These are phyloP conservation scores for Debaryomyces singareniensis DNA, from an alignment of 1,139 yeast genomes.

Conservation along the genomic window DNA sequence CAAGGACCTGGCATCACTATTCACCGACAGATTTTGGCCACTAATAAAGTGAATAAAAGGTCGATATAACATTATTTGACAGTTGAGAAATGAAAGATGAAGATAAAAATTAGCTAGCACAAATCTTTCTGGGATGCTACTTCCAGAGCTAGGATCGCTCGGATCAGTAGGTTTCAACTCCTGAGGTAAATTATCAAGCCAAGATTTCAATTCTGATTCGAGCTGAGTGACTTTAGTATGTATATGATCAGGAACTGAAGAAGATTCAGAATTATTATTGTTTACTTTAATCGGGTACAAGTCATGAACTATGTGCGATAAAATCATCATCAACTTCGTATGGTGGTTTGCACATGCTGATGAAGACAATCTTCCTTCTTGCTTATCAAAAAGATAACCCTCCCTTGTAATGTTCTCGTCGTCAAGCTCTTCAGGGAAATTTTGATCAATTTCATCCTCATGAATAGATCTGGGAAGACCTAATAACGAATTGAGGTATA, in stretches of 20 bases:
- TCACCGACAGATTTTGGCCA: conserved; percentile 36
- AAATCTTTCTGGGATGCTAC: conserved; percentile 54
- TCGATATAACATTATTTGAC: conserved; percentile 78
- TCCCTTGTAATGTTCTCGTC: conserved; percentile 79
- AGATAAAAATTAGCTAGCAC: conserved; percentile 70
- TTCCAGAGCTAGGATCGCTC: conserved; percentile 14
- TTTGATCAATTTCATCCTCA: conserved; percentile 86
- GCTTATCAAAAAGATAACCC: conserved; percentile 35
- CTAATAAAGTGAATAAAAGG: conserved; percentile 84
- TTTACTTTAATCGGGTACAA: conserved; percentile 36
- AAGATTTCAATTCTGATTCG: conserved; percentile 65
- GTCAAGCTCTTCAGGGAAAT: conserved; percentile 75
- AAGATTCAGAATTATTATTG: conserved; percentile 5
- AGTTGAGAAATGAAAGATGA: conserved; percentile 75
- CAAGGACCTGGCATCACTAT: conserved; percentile 39
- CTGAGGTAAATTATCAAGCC: conserved; percentile 70
- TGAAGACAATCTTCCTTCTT: conserved; percentile 51
- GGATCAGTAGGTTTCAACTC: conserved; percentile 74
- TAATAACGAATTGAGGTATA: conserved; percentile 81
- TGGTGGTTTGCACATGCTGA: conserved; percentile 84
- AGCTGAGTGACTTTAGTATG: conserved; percentile 65
- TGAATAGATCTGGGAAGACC: conserved; percentile 76
- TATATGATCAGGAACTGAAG: conserved; percentile 30
- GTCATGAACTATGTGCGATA: conserved; percentile 37
- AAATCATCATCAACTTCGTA: conserved; percentile 55